Conservation (phyloP, 1,139 yeast species). For the Debaryomyces fabryi region DNA sequence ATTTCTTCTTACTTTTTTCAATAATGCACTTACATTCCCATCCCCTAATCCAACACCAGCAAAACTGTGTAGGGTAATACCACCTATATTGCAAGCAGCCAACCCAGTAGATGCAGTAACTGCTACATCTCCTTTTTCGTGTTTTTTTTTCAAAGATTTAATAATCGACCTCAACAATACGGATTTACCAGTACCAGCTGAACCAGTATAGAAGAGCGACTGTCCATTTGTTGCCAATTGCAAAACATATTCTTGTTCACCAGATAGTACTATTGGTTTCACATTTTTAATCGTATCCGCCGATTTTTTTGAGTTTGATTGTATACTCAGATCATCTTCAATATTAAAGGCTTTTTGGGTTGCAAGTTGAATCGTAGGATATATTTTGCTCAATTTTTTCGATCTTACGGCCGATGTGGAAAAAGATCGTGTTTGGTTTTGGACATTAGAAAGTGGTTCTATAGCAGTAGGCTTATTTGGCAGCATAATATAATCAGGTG, state of each 20-base stretch:
- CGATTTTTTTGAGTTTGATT: neutral
- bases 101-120: constrained; percentile 93
- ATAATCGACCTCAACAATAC: constrained; percentile 73
- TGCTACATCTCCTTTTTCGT: constrained; percentile 60
- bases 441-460: neutral
- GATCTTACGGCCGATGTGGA: constrained; percentile 1
- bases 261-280: constrained; percentile 40
- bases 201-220: constrained; percentile 84
- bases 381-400: constrained; percentile 7
- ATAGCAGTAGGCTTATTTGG: neutral
- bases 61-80: constrained; percentile 81
- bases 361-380: constrained; percentile 16
- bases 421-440: neutral
- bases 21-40: constrained; percentile 37
- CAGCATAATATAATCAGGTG: neutral
- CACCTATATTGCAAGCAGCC: constrained; percentile 92
- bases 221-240: constrained; percentile 43
- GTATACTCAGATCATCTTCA: neutral
- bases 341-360: constrained; percentile 12
- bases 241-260: constrained; percentile 45
- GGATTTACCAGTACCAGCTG: constrained; percentile 97
- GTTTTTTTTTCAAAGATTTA: constrained; percentile 50
- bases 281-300: constrained; percentile 25
- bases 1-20: constrained; percentile 59
- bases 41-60: constrained; percentile 83